phyloP scores from a whole-genome alignment of 139 green algal species.

The Asterochloris erici region DNA sequence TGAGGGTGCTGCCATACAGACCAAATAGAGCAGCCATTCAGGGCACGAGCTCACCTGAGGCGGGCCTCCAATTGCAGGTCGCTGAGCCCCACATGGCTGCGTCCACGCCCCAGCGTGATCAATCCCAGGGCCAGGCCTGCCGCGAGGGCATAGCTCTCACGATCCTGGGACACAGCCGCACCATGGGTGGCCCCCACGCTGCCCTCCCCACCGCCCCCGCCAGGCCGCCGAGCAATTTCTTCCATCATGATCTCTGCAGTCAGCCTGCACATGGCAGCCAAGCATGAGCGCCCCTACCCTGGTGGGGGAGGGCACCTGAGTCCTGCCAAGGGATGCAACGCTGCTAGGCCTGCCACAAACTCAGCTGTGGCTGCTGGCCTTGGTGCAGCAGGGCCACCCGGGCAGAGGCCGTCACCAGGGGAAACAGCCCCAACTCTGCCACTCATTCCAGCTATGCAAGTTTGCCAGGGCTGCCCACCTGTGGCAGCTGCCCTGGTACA shows the following conservation, averaged over 20 bases:
- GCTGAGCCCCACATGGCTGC: conserved; percentile 52
- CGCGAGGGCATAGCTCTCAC: conserved; percentile 87
- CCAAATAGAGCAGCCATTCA: too few relatives aligned
- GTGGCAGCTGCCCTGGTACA: conserved; percentile 85
- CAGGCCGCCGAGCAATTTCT: conserved; percentile 79
- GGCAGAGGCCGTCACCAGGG: too few relatives aligned
- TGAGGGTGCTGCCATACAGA: too few relatives aligned
- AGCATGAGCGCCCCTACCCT: too few relatives aligned
- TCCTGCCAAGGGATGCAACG: too few relatives aligned
- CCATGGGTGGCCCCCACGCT: conserved; percentile 2
- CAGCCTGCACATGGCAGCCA: conserved; percentile 38
- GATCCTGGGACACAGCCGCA: conserved; percentile 49
- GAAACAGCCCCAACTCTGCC: too few relatives aligned
- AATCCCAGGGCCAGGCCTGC: conserved; percentile 91
- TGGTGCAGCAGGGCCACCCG: too few relatives aligned
- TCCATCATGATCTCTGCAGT: conserved; percentile 87
- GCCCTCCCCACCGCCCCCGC: conserved; percentile 7
- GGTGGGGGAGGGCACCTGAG: too few relatives aligned
- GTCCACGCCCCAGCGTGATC: conserved; percentile 76
- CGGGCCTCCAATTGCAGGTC: conserved; percentile 78
- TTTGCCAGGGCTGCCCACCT: conserved; percentile 23
- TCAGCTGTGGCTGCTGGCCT: too few relatives aligned
- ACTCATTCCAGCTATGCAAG: too few relatives aligned
- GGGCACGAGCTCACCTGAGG: conserved; percentile 39
- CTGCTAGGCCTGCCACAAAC: too few relatives aligned